phyloP scores from a whole-genome alignment of 495 filamentous ascomycete genomes.

The Daldinia loculata region DNA sequence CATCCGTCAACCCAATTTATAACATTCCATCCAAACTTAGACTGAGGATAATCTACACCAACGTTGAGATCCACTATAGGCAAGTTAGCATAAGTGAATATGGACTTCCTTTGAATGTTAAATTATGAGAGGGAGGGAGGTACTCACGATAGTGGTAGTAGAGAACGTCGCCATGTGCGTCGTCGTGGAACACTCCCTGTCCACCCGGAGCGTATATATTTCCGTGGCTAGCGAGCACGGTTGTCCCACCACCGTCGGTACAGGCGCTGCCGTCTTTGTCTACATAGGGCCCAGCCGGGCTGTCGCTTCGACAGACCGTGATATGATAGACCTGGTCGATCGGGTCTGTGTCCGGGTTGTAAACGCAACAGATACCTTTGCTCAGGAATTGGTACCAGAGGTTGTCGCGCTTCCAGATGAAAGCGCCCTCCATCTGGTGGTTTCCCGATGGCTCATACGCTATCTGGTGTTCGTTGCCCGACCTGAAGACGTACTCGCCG shows the following conservation, averaged over 20 bases:
- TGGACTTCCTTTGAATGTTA: not conserved
- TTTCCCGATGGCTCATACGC: constrained; percentile 60
- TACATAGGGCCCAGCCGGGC: constrained; percentile 61
- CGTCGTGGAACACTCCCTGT: constrained; percentile 53
- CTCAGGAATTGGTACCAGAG: constrained; percentile 71
- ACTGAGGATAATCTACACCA: constrained; percentile 66
- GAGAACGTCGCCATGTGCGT: constrained; percentile 54
- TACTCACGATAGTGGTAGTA: constrained; percentile 69
- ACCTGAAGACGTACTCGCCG: constrained; percentile 48
- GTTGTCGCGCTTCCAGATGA: constrained; percentile 59
- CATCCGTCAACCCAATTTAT: constrained; percentile 68
- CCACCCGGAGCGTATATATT: constrained; percentile 71
- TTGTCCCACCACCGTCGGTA: constrained; percentile 65
- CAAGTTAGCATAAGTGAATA: constrained; percentile 11
- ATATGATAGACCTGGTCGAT: constrained; percentile 69
- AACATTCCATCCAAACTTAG: constrained; percentile 68
- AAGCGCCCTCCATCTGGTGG: constrained; percentile 62
- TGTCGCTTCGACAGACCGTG: constrained; percentile 63
- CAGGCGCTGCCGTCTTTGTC: constrained; percentile 64
- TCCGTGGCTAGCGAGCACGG: constrained; percentile 64
- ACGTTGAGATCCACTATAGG: constrained; percentile 57
- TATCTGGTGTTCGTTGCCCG: constrained; percentile 55
- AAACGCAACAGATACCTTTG: constrained; percentile 63
- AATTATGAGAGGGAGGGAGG: not conserved
- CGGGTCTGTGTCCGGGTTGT: constrained; percentile 44